A percentile compares a stretch with the other conserved stretches of the same genome.
Conservation (phyloP, 2,329 filamentous ascomycete genomes). For the Aureobasidium sp. region DNA sequence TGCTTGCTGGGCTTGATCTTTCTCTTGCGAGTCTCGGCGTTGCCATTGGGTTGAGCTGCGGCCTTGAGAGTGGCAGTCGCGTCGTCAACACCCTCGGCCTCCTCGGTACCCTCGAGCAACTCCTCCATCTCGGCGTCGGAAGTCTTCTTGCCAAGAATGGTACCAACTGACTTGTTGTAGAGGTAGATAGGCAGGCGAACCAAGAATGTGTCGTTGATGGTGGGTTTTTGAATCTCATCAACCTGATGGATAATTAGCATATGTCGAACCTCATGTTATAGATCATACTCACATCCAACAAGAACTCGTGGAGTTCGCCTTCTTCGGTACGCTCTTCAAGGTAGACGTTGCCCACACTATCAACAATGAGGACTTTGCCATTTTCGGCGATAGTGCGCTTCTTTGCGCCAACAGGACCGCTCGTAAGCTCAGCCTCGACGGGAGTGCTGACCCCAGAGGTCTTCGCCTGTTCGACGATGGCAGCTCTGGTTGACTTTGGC, state of each 20-base stretch:
- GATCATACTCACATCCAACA: conserved; percentile 68
- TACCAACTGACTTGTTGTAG: conserved; percentile 48
- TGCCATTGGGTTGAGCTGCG: conserved; percentile 38
- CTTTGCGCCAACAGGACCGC: conserved; percentile 65
- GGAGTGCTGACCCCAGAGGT: conserved; percentile 47
- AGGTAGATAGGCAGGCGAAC: conserved; percentile 69
- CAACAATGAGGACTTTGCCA: conserved; percentile 88
- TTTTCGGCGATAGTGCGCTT: conserved; percentile 90
- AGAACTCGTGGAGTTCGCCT: conserved; percentile 71
- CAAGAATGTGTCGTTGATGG: conserved; percentile 74
- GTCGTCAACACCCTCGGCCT: conserved; percentile 33
- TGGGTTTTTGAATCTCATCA: conserved; percentile 71
- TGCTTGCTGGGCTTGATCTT: conserved; percentile 24
- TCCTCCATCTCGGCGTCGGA: conserved; percentile 26
- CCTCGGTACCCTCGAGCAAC: conserved; percentile 29
- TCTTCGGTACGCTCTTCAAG: conserved; percentile 89
- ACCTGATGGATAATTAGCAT: conserved; percentile 44
- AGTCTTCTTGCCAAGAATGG: conserved; percentile 34
- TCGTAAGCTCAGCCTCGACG: conserved; percentile 42
- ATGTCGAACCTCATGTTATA: conserved; percentile 19
- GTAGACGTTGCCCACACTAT: conserved; percentile 85
- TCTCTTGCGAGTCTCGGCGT: conserved; percentile 38
- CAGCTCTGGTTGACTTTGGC: conserved; percentile 42
- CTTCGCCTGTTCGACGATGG: conserved; percentile 43
- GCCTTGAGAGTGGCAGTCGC: conserved; percentile 31